Evolutionary conservation across 352 stramenopile species (phyloP).

Genomic region (Peronospora destructor): DNA sequence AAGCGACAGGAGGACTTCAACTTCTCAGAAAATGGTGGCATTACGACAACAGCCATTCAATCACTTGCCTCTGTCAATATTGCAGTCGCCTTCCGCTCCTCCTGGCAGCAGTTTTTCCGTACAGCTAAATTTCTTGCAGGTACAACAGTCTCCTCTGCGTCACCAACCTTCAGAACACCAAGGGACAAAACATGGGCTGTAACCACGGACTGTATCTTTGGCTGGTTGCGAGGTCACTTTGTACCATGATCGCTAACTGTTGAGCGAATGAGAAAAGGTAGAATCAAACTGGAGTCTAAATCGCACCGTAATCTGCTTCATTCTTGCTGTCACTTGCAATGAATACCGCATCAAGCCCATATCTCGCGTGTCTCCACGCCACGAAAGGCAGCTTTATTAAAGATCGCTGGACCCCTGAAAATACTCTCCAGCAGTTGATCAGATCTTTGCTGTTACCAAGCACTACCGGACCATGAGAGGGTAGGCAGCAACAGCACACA

Average conservation of each 20-base stretch:
- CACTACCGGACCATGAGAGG: too few species aligned
- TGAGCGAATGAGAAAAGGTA: conserved; percentile 43
- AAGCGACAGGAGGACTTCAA: too few species aligned
- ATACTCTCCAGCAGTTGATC: too few species aligned
- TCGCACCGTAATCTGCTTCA: conserved; percentile 22
- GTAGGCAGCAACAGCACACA: too few species aligned
- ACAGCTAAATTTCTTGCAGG: conserved; percentile 30
- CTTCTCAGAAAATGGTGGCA: conserved; percentile 4
- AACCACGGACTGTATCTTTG: too few species aligned
- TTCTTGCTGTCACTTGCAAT: conserved; percentile 14
- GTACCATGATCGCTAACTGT: conserved; percentile 32
- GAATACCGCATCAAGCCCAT: conserved; percentile 39
- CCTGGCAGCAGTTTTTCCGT: conserved; percentile 14
- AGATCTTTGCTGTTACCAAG: too few species aligned
- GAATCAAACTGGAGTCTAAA: conserved; percentile 58
- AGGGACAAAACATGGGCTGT: too few species aligned
- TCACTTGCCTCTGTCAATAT: background rate
- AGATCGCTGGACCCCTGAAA: too few species aligned
- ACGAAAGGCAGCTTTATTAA: too few species aligned
- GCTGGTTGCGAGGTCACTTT: conserved; percentile 44
- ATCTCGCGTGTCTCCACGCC: too few species aligned
- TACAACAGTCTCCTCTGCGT: conserved; percentile 26
- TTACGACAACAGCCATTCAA: background rate
- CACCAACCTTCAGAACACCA: conserved; percentile 31
- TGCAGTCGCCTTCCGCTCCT: background rate